Percentiles rank a stretch among this genome's conserved stretches.
Conservation (phyloP, 352 stramenopile genomes). For the Saprolegnia diclina region DNA sequence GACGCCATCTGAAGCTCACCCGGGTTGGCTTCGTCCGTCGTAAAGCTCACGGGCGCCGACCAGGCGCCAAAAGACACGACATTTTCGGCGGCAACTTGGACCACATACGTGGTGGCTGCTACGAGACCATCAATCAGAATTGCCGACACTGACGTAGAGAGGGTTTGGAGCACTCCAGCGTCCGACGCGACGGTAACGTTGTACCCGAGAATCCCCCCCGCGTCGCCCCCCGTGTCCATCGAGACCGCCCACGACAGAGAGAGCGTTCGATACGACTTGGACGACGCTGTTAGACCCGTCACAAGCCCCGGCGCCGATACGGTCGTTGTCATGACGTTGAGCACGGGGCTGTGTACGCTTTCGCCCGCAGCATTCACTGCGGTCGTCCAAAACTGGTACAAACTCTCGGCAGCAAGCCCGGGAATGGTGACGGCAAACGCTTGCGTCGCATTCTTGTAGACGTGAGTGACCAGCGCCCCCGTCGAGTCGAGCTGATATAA, state of each 20-base stretch:
- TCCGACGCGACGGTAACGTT: not conserved
- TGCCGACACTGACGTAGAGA: not conserved
- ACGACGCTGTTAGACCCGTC: not conserved
- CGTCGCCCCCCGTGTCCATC: constrained; percentile 5
- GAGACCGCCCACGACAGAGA: not conserved
- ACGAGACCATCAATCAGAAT: not conserved
- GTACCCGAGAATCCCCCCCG: not conserved
- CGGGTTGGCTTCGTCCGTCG: not conserved
- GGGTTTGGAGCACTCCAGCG: not conserved
- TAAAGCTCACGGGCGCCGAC: not conserved
- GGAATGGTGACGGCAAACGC: not conserved
- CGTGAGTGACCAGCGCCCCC: not conserved
- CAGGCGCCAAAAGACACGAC: constrained; percentile 15
- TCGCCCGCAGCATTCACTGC: constrained; percentile 8
- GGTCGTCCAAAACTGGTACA: constrained; percentile 21
- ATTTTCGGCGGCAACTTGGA: constrained; percentile 38
- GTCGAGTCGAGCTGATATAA: not conserved
- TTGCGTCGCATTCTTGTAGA: not conserved
- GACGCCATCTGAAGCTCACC: constrained; percentile 34
- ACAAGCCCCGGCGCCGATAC: not conserved
- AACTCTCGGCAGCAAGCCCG: not conserved
- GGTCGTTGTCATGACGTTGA: not conserved
- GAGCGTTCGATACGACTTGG: not conserved
- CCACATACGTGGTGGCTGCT: constrained; percentile 25
- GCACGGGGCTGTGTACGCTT: not conserved